Conservation (phyloP, 2,329 filamentous ascomycete species). For the Exophiala alcalophila region DNA sequence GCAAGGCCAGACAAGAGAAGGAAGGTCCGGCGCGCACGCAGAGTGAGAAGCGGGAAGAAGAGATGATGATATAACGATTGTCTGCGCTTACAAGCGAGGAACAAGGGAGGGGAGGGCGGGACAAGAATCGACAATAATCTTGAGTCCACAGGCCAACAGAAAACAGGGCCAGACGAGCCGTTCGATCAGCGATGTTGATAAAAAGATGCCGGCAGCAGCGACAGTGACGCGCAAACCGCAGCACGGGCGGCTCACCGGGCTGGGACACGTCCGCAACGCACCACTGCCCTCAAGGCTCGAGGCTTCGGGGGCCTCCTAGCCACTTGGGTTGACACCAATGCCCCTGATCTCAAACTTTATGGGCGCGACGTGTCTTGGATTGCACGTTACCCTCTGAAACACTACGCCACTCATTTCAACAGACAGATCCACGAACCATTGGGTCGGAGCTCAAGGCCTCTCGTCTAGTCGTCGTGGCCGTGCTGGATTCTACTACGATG, state of each 20-base stretch:
- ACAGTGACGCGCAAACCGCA: conserved; percentile 15
- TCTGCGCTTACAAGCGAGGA: conserved; percentile 17
- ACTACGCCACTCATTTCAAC: conserved; percentile 22
- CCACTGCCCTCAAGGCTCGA: not conserved
- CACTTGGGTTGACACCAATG: conserved; percentile 12
- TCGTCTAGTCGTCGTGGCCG: too few relatives aligned
- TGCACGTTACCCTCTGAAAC: conserved; percentile 14
- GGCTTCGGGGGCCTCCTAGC: not conserved
- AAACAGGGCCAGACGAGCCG: not conserved
- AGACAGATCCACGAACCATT: too few relatives aligned
- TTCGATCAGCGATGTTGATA: not conserved
- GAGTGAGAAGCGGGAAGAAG: conserved; percentile 17
- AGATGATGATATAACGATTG: conserved; percentile 20
- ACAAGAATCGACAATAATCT: conserved; percentile 7
- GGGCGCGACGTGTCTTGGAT: conserved; percentile 1
- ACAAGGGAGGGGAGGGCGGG: conserved; percentile 12
- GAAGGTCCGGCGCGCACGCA: conserved; percentile 15
- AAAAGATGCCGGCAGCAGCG: conserved; percentile 9
- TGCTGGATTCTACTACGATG: too few relatives aligned
- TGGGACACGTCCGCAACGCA: not conserved
- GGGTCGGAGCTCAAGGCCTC: too few relatives aligned
- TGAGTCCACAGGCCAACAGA: conserved; percentile 7
- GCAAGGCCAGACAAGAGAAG: conserved; percentile 12
- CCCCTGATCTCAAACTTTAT: conserved; percentile 27
- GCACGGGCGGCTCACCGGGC: not conserved